phyloP scores from a whole-genome alignment of 345 rosid species.

The Populus nigra region DNA sequence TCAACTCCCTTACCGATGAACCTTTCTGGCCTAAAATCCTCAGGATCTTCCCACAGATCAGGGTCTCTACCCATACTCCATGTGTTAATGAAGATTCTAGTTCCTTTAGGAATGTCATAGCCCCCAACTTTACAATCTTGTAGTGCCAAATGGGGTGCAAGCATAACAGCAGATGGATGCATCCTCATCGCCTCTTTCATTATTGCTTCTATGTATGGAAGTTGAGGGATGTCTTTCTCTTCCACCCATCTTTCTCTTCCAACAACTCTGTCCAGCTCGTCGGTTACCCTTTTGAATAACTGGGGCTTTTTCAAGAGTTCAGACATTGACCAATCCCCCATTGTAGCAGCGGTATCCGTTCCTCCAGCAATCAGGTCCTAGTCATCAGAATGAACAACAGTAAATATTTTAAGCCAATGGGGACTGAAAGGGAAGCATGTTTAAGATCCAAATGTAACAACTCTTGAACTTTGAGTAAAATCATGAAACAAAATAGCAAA shows the following conservation, averaged over 20 bases:
- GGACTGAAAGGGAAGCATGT: too few species aligned
- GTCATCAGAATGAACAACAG: background rate
- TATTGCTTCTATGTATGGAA: conserved; percentile 4
- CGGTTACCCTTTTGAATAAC: conserved; percentile 41
- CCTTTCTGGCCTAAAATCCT: conserved; percentile 54
- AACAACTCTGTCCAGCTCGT: conserved; percentile 54
- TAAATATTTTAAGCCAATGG: too few species aligned
- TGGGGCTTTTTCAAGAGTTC: conserved; percentile 50
- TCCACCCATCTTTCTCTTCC: conserved; percentile 53
- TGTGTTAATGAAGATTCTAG: conserved; percentile 38
- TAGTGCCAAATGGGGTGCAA: conserved; percentile 41
- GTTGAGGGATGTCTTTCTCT: conserved; percentile 44
- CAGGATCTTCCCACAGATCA: conserved; percentile 47
- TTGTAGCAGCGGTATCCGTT: conserved; percentile 58
- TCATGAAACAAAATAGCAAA: too few species aligned
- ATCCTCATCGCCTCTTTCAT: conserved; percentile 53
- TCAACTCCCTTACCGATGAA: conserved; percentile 44
- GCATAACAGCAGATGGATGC: conserved; percentile 21
- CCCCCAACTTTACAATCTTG: conserved; percentile 40
- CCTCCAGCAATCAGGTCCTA: conserved; percentile 64
- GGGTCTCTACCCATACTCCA: conserved; percentile 69
- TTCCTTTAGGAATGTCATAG: conserved; percentile 49
- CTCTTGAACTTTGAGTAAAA: too few species aligned
- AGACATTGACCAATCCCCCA: conserved; percentile 60
- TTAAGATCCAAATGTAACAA: too few species aligned